Percentiles rank a stretch among this genome's conserved stretches.
Evolutionary conservation across 1,139 yeast genomes (phyloP).

Genomic region (Lodderomyces beijingensis): DNA sequence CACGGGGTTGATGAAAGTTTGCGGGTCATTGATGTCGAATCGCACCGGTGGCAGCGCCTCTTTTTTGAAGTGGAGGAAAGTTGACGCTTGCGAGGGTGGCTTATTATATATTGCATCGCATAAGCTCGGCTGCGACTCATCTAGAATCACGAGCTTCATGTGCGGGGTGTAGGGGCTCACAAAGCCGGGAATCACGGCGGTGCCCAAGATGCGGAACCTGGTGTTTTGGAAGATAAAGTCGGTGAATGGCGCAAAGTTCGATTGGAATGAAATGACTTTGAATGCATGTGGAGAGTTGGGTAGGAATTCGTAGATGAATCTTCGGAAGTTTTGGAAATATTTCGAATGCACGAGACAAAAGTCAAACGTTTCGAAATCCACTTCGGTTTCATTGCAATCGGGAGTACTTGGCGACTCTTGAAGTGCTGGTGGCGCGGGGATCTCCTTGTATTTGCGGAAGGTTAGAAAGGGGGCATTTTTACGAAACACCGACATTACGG

Average conservation of each 20-base stretch:
- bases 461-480: constrained; percentile 33
- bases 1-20: constrained; percentile 26
- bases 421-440: constrained; percentile 24
- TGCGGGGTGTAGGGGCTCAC: constrained; percentile 30
- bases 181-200: constrained; percentile 29
- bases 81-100: constrained; percentile 21
- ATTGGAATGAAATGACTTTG: constrained; percentile 30
- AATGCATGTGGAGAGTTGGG: constrained; percentile 12
- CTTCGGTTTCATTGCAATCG: constrained; percentile 12
- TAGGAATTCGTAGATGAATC: constrained; percentile 23
- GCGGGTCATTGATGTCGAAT: constrained; percentile 11
- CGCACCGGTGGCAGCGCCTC: neutral
- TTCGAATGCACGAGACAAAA: constrained; percentile 34
- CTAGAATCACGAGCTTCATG: constrained; percentile 32
- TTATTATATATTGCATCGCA: constrained; percentile 34
- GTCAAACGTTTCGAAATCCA: constrained; percentile 28
- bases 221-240: constrained; percentile 38
- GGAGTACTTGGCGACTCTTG: constrained; percentile 1
- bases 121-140: constrained; percentile 31
- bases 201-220: constrained; percentile 38
- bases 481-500: constrained; percentile 35
- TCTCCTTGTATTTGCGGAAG: constrained; percentile 30
- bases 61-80: constrained; percentile 18
- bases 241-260: constrained; percentile 35
- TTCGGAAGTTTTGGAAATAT: constrained; percentile 23